phyloP scores from a whole-genome alignment of 306 rosid species.

The Comarum palustre region DNA sequence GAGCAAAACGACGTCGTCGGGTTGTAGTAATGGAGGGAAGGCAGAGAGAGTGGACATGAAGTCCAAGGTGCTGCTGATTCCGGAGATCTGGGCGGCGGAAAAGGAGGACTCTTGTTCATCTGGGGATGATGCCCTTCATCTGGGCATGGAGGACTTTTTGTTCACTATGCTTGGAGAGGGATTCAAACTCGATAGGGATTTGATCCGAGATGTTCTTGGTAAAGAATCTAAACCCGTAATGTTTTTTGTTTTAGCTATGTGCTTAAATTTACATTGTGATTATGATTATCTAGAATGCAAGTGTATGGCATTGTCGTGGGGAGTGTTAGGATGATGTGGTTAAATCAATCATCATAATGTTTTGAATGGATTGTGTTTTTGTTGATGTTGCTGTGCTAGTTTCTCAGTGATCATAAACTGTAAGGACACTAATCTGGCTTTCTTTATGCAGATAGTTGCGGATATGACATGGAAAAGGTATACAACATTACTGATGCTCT shows the following conservation, averaged over 20 bases:
- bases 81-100: constrained; percentile 46
- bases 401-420: not conserved
- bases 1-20: constrained; percentile 33
- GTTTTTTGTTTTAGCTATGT: constrained; percentile 1
- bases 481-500: constrained; percentile 7
- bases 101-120: constrained; percentile 26
- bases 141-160: constrained; percentile 72
- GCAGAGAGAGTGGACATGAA: constrained; percentile 41
- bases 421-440: constrained; percentile 29
- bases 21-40: constrained; percentile 26
- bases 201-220: constrained; percentile 76
- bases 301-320: not conserved
- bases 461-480: constrained; percentile 85
- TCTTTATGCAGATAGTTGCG: constrained; percentile 65
- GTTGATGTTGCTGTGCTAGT: not conserved
- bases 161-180: constrained; percentile 79
- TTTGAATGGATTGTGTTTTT: not conserved
- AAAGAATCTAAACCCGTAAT: constrained; percentile 7
- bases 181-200: constrained; percentile 58
- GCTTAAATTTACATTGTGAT: not conserved
- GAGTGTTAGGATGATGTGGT: not conserved
- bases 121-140: constrained; percentile 38
- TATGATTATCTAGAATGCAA: not conserved
- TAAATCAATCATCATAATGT: not conserved
- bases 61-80: constrained; percentile 38